Base-by-base conservation (phyloP, 2,329 filamentous ascomycete species). In the Periglandula ipomoeae region DNA sequence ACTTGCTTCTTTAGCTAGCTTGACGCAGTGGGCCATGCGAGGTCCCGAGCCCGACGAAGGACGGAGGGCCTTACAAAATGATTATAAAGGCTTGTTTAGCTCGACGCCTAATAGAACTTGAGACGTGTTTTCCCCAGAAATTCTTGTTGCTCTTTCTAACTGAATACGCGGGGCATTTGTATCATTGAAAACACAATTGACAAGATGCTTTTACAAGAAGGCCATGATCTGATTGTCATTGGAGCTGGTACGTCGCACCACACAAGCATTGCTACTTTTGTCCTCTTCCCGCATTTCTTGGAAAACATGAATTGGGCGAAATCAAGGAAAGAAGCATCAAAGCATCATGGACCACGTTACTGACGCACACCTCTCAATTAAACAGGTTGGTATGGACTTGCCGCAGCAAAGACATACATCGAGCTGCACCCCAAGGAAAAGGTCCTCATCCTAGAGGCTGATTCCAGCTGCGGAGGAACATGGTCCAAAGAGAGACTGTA, bases 401-500 rank as follows among this genome's bases (percentile, higher is more conserved):
- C 69, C 2, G 69, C 71, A 2, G 70, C 76, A 30, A 79, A 76
- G 54, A 72, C 74, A 3, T 76, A 75, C 54, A 62, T 69, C 5
- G 65, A 79, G 47, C 53, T 77, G 20, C 63, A 76, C 47, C 75
- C 77, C 0, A 52, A 61, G 4, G 65, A 68, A 46, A 70, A 66
- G 2, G 56, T 81, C 7, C 52, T 72, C 8, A 56, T 82, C 1
- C 58, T 82, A 11, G 79, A 82, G n/a, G 68, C 66, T 5, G 59
- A 64, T 19, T 71, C 74, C 45, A 47, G 37, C 2, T 61, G 78
- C 35, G 82, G 82, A 1, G 82, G 82, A 5, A 76, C 76, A 9
- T 85, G 81, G 82, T 72, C 76, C 4, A 64, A 73, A 46, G 65
- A 79, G 23, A 71, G 80, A 1, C 64, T 84, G 1, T 79, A 85